These are phyloP conservation scores for Massospora cicadina DNA, from an alignment of 371 early-diverging fungal genomes.

Conservation along the genomic window DNA sequence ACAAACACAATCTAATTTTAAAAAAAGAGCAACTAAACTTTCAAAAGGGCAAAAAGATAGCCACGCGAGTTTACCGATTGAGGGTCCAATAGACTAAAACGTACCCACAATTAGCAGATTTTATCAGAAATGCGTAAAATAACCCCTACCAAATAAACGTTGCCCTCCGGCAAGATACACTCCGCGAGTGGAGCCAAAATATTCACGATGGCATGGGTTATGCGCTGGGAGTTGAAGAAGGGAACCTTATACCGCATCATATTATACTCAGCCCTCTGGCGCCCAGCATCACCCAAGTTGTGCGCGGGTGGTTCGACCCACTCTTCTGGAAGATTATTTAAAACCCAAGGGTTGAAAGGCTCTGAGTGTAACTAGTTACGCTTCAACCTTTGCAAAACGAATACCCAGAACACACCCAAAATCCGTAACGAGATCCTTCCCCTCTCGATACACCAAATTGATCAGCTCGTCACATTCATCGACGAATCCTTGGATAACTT, in stretches of 20 bases:
- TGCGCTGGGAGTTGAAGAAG: not conserved
- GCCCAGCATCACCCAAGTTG: too few relatives aligned
- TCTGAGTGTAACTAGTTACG: too few relatives aligned
- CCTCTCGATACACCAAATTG: not conserved
- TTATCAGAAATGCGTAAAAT: too few relatives aligned
- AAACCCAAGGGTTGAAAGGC: not conserved
- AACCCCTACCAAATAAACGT: not conserved
- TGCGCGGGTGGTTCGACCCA: too few relatives aligned
- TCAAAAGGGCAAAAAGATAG: too few relatives aligned
- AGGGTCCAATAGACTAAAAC: too few relatives aligned
- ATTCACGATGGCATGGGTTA: not conserved
- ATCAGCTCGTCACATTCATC: not conserved
- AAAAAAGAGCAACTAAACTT: too few relatives aligned
- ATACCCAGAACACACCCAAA: not conserved
- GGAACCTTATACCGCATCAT: not conserved
- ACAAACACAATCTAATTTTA: too few relatives aligned
- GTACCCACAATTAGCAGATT: too few relatives aligned
- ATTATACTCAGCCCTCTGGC: too few relatives aligned
- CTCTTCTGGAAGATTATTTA: not conserved
- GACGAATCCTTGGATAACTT: not conserved
- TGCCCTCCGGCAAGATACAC: not conserved
- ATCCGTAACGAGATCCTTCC: not conserved
- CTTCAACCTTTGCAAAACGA: too few relatives aligned
- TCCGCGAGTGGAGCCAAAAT: not conserved
- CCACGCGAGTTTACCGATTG: too few relatives aligned